Conservation (phyloP, 2,329 filamentous ascomycete genomes). For the Microdochium nivale region DNA sequence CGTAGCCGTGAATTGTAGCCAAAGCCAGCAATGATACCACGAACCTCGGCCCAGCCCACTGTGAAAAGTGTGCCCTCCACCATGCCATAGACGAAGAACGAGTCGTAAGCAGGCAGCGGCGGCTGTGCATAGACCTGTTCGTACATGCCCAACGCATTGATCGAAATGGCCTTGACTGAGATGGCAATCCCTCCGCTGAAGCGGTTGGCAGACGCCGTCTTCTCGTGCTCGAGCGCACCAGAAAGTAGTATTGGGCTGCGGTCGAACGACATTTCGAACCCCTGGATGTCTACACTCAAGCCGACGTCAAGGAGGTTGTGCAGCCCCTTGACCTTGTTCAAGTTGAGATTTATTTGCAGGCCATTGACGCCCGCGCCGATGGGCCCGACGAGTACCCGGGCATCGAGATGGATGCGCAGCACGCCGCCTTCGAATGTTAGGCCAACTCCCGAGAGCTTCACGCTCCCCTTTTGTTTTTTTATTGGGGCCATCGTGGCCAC, state of each 20-base stretch:
- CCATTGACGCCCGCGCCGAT: not conserved
- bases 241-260: not conserved
- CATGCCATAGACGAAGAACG: not conserved
- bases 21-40: not conserved
- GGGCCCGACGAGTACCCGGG: not conserved
- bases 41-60: not conserved
- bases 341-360: not conserved
- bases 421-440: not conserved
- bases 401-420: not conserved
- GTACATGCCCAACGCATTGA: not conserved
- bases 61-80: not conserved
- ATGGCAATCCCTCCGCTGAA: not conserved
- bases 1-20: not conserved
- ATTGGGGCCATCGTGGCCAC: too few species aligned
- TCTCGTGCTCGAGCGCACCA: not conserved
- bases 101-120: not conserved
- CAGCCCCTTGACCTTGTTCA: not conserved
- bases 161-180: not conserved
- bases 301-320: not conserved
- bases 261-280: not conserved
- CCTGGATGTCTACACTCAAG: not conserved
- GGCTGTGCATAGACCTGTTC: not conserved
- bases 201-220: not conserved
- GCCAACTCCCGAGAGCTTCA: too few species aligned
- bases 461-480: too few species aligned